phyloP scores from a whole-genome alignment of 2,329 filamentous ascomycete species.

The Pseudovirgaria hyperparasitica region DNA sequence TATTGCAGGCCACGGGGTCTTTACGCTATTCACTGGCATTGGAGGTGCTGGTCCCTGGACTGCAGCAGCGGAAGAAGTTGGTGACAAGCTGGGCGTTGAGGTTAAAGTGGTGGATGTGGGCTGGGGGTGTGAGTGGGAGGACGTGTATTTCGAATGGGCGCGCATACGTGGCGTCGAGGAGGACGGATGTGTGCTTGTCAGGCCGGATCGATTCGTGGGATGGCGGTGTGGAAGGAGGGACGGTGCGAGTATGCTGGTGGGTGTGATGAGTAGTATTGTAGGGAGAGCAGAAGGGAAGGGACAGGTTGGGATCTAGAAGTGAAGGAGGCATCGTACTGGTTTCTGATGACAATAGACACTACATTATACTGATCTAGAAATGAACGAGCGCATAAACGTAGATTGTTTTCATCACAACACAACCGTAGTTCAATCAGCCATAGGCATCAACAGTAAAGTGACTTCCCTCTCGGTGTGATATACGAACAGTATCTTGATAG shows the following conservation, averaged over 20 bases:
- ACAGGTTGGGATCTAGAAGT: too few species aligned
- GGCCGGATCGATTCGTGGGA: conserved; percentile 47
- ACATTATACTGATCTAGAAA: too few species aligned
- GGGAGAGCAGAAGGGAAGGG: too few species aligned
- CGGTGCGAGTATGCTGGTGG: conserved; percentile 10
- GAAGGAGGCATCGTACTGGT: too few species aligned
- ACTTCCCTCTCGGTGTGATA: too few species aligned
- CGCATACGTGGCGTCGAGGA: conserved; percentile 41
- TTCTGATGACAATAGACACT: too few species aligned
- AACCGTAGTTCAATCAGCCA: too few species aligned
- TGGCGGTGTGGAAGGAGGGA: conserved; percentile 30
- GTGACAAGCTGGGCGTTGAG: conserved; percentile 28
- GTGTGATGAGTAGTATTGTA: conserved; percentile 10
- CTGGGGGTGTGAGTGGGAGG: conserved; percentile 46
- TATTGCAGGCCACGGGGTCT: conserved; percentile 40
- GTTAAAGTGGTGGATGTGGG: conserved; percentile 43
- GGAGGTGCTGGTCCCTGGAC: conserved; percentile 45
- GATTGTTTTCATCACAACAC: too few species aligned
- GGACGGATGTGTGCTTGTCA: conserved; percentile 43
- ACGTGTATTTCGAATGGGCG: conserved; percentile 50
- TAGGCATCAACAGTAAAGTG: too few species aligned
- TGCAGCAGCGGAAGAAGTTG: conserved; percentile 31
- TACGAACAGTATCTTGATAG: too few species aligned
- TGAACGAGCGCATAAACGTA: too few species aligned
- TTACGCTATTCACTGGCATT: conserved; percentile 30